Evolutionary conservation across 164 flowering plant genomes (phyloP), one percentile per base, ranked within the genome.

Genomic region (Magnolia officinalis): DNA sequence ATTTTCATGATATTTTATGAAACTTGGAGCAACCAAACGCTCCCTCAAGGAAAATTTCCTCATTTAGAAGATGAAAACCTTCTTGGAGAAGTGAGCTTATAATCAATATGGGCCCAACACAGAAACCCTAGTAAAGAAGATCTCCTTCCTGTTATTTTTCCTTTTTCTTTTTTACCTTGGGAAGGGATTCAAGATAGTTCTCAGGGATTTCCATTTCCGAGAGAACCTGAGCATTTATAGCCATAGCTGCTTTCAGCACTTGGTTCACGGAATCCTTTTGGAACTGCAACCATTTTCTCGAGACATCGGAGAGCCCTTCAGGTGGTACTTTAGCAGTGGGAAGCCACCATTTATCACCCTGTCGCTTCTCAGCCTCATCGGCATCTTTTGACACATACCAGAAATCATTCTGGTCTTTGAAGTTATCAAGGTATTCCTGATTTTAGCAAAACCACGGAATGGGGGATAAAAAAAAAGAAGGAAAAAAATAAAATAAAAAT

Each of bases 171-270:
- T 50, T 50, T 84, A 95, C 98, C 98, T 92, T 92, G 16, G 98
- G 98, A 21, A 95, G 98, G 70, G 94, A 83, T 55, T 92, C 98
- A 49, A 91, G 87, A 81, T 94, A 95, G 84, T 67, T 81, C n/a
- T 93, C 97, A 10, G 98, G 98, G 49, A 95, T 82, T 63, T 87
- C 87, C 93, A 90, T 95, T 82, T 95, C 98, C 13, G 93, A 84
- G 16, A 92, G 84, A 2, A 91, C 90, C 81, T 89, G 93, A 65
- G 96, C 92, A 83, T 95, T 95, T 67, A 95, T 93, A 24, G 98
- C 98, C 96, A 90, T 87, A 74, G 98, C 93, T 71, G 97, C 97
- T 88, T 95, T 95, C 16, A 90, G 86, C 18, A 95, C 94, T 85
- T 93, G 98, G 82, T 88, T 89, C 8, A 91, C 96, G 31, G 90